Conservation (phyloP, 768 basidiomycete genomes). For the Kwoniella pini region DNA sequence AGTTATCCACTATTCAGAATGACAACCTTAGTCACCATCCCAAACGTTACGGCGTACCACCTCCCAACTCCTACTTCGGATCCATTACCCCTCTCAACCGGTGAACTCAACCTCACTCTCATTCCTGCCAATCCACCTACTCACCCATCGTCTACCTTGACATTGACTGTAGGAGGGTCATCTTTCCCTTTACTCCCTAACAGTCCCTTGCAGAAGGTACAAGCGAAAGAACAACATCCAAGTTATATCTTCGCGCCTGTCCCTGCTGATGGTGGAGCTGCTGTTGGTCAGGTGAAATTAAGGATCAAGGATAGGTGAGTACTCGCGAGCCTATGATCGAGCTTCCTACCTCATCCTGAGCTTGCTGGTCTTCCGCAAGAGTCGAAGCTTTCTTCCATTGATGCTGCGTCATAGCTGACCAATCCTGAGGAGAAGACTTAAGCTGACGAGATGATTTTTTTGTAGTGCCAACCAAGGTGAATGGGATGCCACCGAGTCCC, state of each 20-base stretch:
- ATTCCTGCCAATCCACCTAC: conserved; percentile 48
- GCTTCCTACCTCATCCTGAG: no score
- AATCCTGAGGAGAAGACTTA: no score
- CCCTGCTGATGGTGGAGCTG: conserved; percentile 36
- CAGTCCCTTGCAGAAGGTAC: conserved; percentile 40
- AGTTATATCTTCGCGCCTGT: conserved; percentile 46
- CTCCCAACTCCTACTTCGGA: conserved; percentile 32
- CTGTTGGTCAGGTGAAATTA: conserved; percentile 49
- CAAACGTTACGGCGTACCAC: conserved; percentile 39
- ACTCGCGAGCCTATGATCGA: background rate
- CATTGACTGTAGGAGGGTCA: conserved; percentile 42
- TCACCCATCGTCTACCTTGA: conserved; percentile 40
- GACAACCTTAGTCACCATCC: conserved; percentile 45
- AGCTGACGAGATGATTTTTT: no score
- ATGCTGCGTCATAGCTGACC: no score
- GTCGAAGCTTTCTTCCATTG: no score
- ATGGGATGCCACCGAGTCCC: conserved; percentile 48
- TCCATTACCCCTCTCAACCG: conserved; percentile 42
- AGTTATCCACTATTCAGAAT: no score
- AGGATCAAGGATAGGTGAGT: conserved; percentile 39
- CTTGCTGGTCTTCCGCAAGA: no score
- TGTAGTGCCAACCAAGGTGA: conserved; percentile 35
- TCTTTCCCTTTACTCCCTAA: conserved; percentile 44
- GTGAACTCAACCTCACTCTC: conserved; percentile 43
- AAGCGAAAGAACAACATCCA: conserved; percentile 46